Base-by-base conservation (phyloP, 176 grass and related monocot species). In the Otatea glauca region DNA sequence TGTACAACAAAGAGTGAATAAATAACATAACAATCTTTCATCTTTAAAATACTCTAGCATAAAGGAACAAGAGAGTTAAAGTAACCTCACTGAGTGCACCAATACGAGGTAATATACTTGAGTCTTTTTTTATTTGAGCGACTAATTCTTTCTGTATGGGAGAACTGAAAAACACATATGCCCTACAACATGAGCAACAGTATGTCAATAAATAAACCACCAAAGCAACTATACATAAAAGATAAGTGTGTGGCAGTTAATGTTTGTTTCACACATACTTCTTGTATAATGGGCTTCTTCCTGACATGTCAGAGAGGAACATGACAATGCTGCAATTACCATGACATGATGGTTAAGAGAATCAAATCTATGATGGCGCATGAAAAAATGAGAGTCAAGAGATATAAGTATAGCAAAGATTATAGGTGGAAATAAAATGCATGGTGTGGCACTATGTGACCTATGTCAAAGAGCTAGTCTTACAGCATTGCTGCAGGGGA, bases 81-180 rank as follows among this genome's bases (percentile, higher is more conserved):
- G 65, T 87, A 74, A 98, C 96, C 96, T 98, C 96, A 62, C 96
- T 98, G 53, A 98, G 86, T 76, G 93, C 93, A 65, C 82, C 87
- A 20, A 98, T 95, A 56, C 96, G 96, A 72, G 91, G 92, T 68
- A 93, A 48, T 43, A 98, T 91, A 95, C 91, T 93, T n/a, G 83
- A 66, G 85, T 98, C 96, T 72, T 79, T 93, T 79, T 90, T 98
- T 63, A 98, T 95, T 68, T 88, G 89, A 82, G 85, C 83, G 73
- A 98, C 91, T 78, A 98, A 88, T 73, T 98, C 96, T 84, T 68
- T 95, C 34, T 85, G 83, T 65, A 93, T 79, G 4, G 89, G 60
- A 68, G 96, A 98, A 88, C 93, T 98, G 88, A 98, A 98, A 93
- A 95, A 98, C 60, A 98, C 90, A 81, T 89, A 94, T 27, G 94